Percentiles rank a stretch among this genome's conserved stretches.
Evolutionary conservation across 768 basidiomycete genomes (phyloP).

Genomic region (Stropharia rugosoannulata): DNA sequence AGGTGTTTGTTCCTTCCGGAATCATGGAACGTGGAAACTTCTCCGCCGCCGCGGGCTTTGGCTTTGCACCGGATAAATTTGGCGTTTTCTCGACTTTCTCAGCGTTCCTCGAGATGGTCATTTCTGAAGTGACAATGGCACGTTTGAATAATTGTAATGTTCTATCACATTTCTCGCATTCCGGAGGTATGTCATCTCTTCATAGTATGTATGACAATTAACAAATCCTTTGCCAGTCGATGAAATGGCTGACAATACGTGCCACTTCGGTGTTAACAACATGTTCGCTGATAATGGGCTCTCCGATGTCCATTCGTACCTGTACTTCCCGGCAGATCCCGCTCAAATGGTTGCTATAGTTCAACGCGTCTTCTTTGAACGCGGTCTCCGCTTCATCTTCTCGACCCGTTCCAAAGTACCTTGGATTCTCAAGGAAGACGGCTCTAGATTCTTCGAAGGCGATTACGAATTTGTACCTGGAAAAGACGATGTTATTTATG

Average conservation of each 20-base stretch:
- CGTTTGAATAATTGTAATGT: constrained; percentile 87
- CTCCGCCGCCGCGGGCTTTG: constrained; percentile 84
- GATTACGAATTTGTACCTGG: constrained; percentile 81
- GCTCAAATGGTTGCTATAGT: constrained; percentile 79
- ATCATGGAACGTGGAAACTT: constrained; percentile 88
- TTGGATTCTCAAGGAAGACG: constrained; percentile 78
- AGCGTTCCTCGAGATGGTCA: constrained; percentile 88
- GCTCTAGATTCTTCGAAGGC: constrained; percentile 62
- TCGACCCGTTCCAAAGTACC: constrained; percentile 90
- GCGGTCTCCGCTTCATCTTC: constrained; percentile 82
- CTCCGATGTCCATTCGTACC: constrained; percentile 70
- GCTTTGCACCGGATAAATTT: constrained; percentile 78
- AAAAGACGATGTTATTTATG: constrained; percentile 79
- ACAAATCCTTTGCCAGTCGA: constrained; percentile 43
- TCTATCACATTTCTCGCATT: constrained; percentile 87
- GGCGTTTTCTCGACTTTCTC: constrained; percentile 92
- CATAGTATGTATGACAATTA: background rate
- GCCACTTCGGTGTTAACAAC: constrained; percentile 65
- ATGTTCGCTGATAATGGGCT: constrained; percentile 90
- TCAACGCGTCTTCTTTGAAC: constrained; percentile 78
- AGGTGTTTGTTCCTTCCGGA: constrained; percentile 82
- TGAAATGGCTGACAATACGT: constrained; percentile 56
- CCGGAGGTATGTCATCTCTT: constrained; percentile 58
- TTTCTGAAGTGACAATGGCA: constrained; percentile 93
- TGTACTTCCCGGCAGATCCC: constrained; percentile 89